These are phyloP conservation scores for Fragaria ananassa DNA, from an alignment of 306 rosid species.

Conservation along the genomic window DNA sequence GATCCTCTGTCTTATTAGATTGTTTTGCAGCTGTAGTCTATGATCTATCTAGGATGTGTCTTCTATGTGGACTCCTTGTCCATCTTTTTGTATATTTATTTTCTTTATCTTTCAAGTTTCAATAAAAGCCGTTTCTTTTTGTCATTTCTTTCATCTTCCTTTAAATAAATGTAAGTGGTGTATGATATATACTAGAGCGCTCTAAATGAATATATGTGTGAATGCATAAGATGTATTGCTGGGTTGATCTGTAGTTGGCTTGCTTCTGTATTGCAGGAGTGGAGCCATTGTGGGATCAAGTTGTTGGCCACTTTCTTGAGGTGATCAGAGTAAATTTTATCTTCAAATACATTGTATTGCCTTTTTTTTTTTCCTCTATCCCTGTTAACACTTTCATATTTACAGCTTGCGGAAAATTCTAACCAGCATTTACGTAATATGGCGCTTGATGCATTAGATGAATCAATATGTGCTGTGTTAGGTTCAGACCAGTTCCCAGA, in stretches of 20 bases:
- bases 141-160: background rate
- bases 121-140: background rate
- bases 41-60: background rate
- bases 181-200: background rate
- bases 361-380: conserved; percentile 23
- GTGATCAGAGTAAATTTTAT: conserved; percentile 36
- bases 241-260: background rate
- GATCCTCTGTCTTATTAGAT: background rate
- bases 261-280: conserved; percentile 50
- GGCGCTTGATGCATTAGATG: conserved; percentile 93
- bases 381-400: conserved; percentile 24
- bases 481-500: conserved; percentile 72
- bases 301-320: conserved; percentile 87
- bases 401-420: conserved; percentile 87
- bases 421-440: conserved; percentile 75
- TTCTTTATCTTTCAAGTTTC: background rate
- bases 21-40: background rate
- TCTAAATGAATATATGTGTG: background rate
- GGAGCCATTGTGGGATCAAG: conserved; percentile 93
- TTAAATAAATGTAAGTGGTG: background rate
- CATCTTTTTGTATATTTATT: background rate
- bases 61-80: background rate
- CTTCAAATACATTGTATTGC: conserved; percentile 19
- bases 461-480: conserved; percentile 88
- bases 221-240: conserved; percentile 1